Evolutionary conservation across 2,329 filamentous ascomycete species (phyloP).

Genomic region (Talaromyces sp.): DNA sequence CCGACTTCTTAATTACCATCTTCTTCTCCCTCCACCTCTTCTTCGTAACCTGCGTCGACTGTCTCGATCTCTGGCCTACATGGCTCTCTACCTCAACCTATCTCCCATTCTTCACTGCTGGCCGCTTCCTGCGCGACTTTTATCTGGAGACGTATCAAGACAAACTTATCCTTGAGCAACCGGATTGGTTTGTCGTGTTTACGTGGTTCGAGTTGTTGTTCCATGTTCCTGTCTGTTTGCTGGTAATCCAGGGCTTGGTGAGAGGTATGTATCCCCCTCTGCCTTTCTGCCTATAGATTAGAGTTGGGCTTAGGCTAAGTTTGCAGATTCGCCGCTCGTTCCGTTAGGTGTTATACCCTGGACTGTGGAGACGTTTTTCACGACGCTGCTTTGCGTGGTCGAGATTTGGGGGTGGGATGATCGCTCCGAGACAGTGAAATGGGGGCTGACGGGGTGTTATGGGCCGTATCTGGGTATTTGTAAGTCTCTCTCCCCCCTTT

Average conservation of each 20-base stretch:
- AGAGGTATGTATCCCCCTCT: constrained; percentile 39
- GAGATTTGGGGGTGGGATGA: constrained; percentile 58
- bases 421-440: constrained; percentile 46
- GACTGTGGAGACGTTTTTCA: constrained; percentile 57
- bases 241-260: constrained; percentile 50
- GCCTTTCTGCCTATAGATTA: too few relatives aligned
- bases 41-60: constrained; percentile 13
- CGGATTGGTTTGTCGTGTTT: constrained; percentile 58
- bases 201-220: constrained; percentile 58
- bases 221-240: constrained; percentile 60
- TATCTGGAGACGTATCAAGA: constrained; percentile 62
- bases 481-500: constrained; percentile 34
- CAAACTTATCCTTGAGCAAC: constrained; percentile 59
- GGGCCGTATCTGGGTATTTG: constrained; percentile 56
- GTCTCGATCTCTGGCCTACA: constrained; percentile 13
- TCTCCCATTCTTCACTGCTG: constrained; percentile 47
- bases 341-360: constrained; percentile 61
- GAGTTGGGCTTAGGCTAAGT: neutral
- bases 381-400: constrained; percentile 60
- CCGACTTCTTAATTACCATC: neutral
- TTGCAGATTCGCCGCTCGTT: constrained; percentile 53
- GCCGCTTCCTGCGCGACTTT: constrained; percentile 51
- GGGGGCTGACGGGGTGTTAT: constrained; percentile 52
- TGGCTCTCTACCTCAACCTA: constrained; percentile 51
- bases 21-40: constrained; percentile 15